Conservation (phyloP, 176 grass and related monocot species). For the Oryza meyeriana region DNA sequence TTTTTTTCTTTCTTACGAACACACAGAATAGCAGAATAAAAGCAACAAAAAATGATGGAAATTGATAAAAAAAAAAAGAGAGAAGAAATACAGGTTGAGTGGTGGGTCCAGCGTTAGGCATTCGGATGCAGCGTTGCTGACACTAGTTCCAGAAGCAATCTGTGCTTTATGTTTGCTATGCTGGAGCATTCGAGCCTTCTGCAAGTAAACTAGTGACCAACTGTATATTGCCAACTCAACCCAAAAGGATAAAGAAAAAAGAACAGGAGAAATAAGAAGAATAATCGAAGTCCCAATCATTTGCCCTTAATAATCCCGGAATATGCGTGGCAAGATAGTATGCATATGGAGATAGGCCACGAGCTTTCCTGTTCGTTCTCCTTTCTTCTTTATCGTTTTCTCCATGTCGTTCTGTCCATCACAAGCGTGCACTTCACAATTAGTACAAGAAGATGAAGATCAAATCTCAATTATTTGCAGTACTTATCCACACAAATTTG, state of each 20-base stretch:
- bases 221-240: conserved; percentile 3
- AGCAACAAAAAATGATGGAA: not conserved
- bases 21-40: not conserved
- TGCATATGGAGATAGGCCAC: not conserved
- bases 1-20: not conserved
- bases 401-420: not conserved
- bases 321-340: not conserved
- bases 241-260: too few species aligned
- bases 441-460: not conserved
- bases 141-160: conserved; percentile 4
- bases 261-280: not conserved
- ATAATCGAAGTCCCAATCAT: conserved; percentile 21
- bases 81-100: not conserved
- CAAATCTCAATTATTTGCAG: not conserved
- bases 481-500: not conserved
- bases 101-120: not conserved
- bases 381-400: conserved; percentile 9
- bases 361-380: not conserved
- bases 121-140: not conserved
- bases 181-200: conserved; percentile 17
- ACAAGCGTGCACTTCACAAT: not conserved
- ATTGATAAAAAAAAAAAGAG: not conserved
- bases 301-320: not conserved
- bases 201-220: not conserved
- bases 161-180: not conserved